Conservation (phyloP, 305 asterid genomes). For the Withania somnifera region DNA sequence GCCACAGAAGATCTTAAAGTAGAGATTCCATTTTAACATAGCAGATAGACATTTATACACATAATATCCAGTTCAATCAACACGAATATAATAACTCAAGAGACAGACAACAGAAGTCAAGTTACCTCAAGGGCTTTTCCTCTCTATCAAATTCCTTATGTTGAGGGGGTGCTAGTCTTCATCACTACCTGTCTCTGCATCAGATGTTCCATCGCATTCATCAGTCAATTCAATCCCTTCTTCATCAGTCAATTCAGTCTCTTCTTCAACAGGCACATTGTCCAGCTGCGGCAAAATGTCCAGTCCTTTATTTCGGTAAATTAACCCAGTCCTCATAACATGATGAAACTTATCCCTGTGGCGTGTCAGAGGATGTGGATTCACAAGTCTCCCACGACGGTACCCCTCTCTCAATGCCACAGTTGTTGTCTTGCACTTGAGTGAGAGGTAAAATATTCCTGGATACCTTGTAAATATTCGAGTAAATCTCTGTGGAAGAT, state of each 20-base stretch:
- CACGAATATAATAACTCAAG: not conserved
- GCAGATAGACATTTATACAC: not conserved
- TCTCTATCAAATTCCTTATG: not conserved
- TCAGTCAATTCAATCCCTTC: slow-evolving; percentile 22
- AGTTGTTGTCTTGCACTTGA: slow-evolving; percentile 89
- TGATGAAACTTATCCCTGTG: slow-evolving; percentile 11
- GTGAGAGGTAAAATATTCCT: slow-evolving; percentile 37
- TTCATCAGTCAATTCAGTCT: slow-evolving; percentile 5
- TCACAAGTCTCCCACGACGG: slow-evolving; percentile 47
- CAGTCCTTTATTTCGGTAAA: slow-evolving; percentile 54
- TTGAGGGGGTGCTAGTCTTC: slow-evolving; percentile 10
- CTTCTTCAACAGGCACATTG: slow-evolving; percentile 23
- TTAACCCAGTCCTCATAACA: slow-evolving; percentile 37
- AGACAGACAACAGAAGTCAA: not conserved
- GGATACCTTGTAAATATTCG: slow-evolving; percentile 80
- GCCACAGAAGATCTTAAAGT: not conserved
- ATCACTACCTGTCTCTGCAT: slow-evolving; percentile 21
- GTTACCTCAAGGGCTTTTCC: not conserved
- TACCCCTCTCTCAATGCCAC: slow-evolving; percentile 85
- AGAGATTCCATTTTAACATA: not conserved
- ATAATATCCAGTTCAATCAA: not conserved
- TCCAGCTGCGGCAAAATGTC: slow-evolving; percentile 45
- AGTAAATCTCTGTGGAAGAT: slow-evolving; percentile 84
- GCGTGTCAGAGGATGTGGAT: slow-evolving; percentile 3
- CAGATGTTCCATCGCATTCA: slow-evolving; percentile 37